Evolutionary conservation across 225 moss, liverwort and hornwort genomes (phyloP), one percentile per base, ranked within the genome.

Genomic region (Marchantia polymorpha): DNA sequence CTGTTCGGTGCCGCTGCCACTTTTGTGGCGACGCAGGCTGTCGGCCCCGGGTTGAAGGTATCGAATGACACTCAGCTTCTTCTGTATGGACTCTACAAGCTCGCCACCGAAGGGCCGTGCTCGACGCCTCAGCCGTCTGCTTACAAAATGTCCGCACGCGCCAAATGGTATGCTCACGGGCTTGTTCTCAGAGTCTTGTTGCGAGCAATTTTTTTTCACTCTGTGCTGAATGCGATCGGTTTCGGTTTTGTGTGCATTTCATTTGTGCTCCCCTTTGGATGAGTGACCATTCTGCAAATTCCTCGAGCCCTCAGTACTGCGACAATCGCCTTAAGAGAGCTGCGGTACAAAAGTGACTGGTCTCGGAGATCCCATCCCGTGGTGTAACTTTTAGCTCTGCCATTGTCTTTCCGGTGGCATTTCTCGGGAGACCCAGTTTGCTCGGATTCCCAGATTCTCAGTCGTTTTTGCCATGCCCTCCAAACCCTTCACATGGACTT

Each of bases 81-180:
- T 55, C 83, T 99, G 78, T 99, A 99, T 83, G 95, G 92, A 39
- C 85, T 90, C 53, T 99, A 99, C 83, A 99, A 99, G 86, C 87
- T 92, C 69, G 99, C 99, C 50, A 99, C 99, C 31, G 99, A 99
- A 85, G 99, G 99, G 78, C 95, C 99, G 12, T 99, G 99, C 79
- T 88, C 86, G 51, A 90, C 90, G 30, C 86, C 93, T 77, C 99
- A 95, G 89, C 99, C 99, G 75, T 89, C 90, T 79, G 87, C 90
- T 64, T 93, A 93, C 87, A 92, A 92, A 79, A 84, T 92, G 74
- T 86, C 93, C 87, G 93, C 99, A 23, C 90, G 99, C 83, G 93
- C 95, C 81, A 99, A 99, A 92, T 99, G 99, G 97, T 99, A 99
- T 85, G 83, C 81, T 76, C 77, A 72, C 76, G 25, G 49, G 22